phyloP scores from a whole-genome alignment of 2,329 filamentous ascomycete genomes.

The Conoideocrella luteorostrata region DNA sequence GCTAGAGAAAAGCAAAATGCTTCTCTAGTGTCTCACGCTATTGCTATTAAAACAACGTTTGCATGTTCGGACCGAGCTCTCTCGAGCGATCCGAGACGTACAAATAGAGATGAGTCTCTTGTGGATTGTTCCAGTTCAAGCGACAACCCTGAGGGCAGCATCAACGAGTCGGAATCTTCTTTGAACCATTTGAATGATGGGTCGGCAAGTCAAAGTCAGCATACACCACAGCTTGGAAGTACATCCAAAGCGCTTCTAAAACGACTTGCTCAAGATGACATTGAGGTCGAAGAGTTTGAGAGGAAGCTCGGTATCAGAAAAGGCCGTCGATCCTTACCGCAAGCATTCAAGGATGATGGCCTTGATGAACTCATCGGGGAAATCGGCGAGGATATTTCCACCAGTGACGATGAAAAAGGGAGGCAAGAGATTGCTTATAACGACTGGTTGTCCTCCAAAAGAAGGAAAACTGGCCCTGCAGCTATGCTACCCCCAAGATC shows the following conservation, averaged over 20 bases:
- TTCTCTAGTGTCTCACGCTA: not conserved
- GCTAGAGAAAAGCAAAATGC: not conserved
- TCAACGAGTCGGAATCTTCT: slow-evolving; percentile 2
- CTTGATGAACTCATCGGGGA: slow-evolving; percentile 72
- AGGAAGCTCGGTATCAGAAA: slow-evolving; percentile 78
- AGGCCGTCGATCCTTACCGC: slow-evolving; percentile 65
- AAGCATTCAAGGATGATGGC: slow-evolving; percentile 74
- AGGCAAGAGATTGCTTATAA: slow-evolving; percentile 55
- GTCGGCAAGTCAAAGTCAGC: slow-evolving; percentile 20
- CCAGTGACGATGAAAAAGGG: slow-evolving; percentile 50
- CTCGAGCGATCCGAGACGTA: too few species aligned
- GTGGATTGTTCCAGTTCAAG: too few species aligned
- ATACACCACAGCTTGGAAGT: slow-evolving; percentile 19
- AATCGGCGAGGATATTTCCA: slow-evolving; percentile 40
- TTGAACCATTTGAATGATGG: slow-evolving; percentile 11
- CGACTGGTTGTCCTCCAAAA: slow-evolving; percentile 54
- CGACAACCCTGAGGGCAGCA: slow-evolving; percentile 18
- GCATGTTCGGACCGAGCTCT: too few species aligned
- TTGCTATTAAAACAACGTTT: too few species aligned
- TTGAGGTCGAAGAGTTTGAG: slow-evolving; percentile 81
- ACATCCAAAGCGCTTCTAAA: slow-evolving; percentile 29
- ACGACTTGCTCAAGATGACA: slow-evolving; percentile 72
- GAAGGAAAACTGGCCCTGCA: slow-evolving; percentile 24
- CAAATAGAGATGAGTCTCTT: too few species aligned
- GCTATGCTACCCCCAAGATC: slow-evolving; percentile 1